Evolutionary conservation across 179 eudicot genomes (phyloP).

Genomic region (Heliamphora pulchella): DNA sequence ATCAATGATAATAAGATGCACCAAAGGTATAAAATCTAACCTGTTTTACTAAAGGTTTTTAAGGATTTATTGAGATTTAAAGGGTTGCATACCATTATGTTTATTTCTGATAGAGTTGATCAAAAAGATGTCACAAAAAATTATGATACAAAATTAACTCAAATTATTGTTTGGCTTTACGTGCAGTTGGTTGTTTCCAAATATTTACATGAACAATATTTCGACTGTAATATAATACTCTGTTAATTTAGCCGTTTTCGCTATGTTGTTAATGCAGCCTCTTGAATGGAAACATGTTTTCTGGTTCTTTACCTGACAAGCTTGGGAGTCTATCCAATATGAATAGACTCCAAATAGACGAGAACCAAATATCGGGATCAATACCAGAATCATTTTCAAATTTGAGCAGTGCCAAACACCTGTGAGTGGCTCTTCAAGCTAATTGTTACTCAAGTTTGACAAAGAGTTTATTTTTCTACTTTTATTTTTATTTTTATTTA

Average conservation of each 20-base stretch:
- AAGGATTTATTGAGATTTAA: background rate
- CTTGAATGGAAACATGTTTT: constrained; percentile 63
- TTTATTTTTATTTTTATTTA: background rate
- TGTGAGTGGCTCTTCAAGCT: constrained; percentile 38
- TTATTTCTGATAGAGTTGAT: background rate
- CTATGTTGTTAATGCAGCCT: constrained; percentile 37
- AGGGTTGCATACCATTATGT: background rate
- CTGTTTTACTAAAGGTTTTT: background rate
- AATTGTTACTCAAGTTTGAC: background rate
- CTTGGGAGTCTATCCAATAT: constrained; percentile 58
- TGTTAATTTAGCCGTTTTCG: background rate
- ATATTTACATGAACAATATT: background rate
- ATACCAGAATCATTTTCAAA: constrained; percentile 64
- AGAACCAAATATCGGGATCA: constrained; percentile 58
- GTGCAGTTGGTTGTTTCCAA: background rate
- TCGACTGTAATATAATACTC: background rate
- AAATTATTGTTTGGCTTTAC: background rate
- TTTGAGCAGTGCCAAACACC: constrained; percentile 34
- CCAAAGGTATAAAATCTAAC: background rate
- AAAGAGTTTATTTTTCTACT: background rate
- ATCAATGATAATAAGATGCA: background rate
- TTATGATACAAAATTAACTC: background rate
- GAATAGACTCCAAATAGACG: constrained; percentile 57
- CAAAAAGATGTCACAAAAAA: background rate
- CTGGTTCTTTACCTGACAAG: constrained; percentile 68